Base-by-base conservation (phyloP, 2,329 filamentous ascomycete species). In the Paracamarosporium sp. region DNA sequence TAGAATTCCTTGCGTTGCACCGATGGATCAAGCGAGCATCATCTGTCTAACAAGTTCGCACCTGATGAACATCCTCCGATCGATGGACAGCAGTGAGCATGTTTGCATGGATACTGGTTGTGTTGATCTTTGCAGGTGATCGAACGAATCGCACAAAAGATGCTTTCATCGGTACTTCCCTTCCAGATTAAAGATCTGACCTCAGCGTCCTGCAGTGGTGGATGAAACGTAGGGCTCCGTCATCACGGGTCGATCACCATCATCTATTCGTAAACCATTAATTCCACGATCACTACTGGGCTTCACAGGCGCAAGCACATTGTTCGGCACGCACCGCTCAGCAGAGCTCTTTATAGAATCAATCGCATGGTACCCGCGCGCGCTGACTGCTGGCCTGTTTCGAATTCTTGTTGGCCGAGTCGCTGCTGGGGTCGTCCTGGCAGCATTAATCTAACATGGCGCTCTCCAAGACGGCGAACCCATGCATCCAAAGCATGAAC, bases 161-260 rank as follows among this genome's bases (percentile, higher is more conserved):
- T 4, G 7, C n/a, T 24, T 27, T 25, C n/a, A 20, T 41, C 17
- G 36, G 38, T 55, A 54, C 35, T 47, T 54, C 60, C 27, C n/a
- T 55, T 57, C 54, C 57, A 54, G 47, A 57, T 64, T 63, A 60
- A 57, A 62, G 61, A 63, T 65, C 62, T 66, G 65, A 67, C 61
- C 58, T 67, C 59, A 65, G 57, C 56, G 25, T 38, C 15, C 33
- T 12, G 4, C 25, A 27, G n/a, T 20, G 2, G 25, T 31, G 50
- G 60, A 59, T 68, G 64, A 64, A 70, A 65, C 57, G 61, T 60
- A 65, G 60, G 63, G 62, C 58, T 60, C 52, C 60, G 63, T 61
- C 63, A 64, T 68, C 60, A 66, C 62, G 55, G 15, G 50, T 57
- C 53, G 53, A 64, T 62, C 58, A 66, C 66, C 50, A 67, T 64